phyloP scores from a whole-genome alignment of 371 early-diverging fungal species.

The Mortierella sp. region DNA sequence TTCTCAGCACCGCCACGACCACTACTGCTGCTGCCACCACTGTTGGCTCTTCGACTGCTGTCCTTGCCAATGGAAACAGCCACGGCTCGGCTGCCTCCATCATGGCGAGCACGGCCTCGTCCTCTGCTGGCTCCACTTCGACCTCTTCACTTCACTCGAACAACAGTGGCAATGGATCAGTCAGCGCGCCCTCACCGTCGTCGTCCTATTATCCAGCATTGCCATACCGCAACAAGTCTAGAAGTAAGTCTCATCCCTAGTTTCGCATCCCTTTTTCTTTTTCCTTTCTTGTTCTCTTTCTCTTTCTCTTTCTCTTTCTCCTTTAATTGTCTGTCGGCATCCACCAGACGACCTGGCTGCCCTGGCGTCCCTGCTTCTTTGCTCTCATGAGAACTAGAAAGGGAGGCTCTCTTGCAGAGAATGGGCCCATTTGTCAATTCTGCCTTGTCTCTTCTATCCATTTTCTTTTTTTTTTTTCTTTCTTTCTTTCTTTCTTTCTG shows the following conservation, averaged over 20 bases:
- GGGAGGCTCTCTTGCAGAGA: too few species aligned
- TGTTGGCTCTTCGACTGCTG: slow-evolving; percentile 26
- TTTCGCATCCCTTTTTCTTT: neutral
- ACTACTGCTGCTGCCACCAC: slow-evolving; percentile 32
- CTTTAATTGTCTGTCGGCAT: too few species aligned
- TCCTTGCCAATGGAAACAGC: slow-evolving; percentile 7
- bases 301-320: neutral
- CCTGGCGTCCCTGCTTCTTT: too few species aligned
- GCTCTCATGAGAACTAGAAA: too few species aligned
- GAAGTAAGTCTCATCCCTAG: slow-evolving; percentile 31
- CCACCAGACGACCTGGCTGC: too few species aligned
- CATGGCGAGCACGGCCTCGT: too few species aligned
- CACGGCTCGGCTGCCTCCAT: too few species aligned
- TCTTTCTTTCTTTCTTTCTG: neutral
- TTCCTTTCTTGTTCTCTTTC: neutral
- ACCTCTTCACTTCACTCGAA: slow-evolving; percentile 1
- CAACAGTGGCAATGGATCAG: slow-evolving; percentile 12
- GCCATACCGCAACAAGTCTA: slow-evolving; percentile 41
- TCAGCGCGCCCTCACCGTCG: slow-evolving; percentile 10
- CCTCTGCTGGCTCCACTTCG: neutral
- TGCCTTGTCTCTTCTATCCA: neutral
- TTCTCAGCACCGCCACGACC: slow-evolving; percentile 23
- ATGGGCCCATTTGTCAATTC: too few species aligned
- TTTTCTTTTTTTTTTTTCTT: neutral
- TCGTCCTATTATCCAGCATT: slow-evolving; percentile 34